Percentiles rank a stretch among this genome's conserved stretches.
Conservation (phyloP, 2,329 filamentous ascomycete species). For the Incumbomyces delicatus region DNA sequence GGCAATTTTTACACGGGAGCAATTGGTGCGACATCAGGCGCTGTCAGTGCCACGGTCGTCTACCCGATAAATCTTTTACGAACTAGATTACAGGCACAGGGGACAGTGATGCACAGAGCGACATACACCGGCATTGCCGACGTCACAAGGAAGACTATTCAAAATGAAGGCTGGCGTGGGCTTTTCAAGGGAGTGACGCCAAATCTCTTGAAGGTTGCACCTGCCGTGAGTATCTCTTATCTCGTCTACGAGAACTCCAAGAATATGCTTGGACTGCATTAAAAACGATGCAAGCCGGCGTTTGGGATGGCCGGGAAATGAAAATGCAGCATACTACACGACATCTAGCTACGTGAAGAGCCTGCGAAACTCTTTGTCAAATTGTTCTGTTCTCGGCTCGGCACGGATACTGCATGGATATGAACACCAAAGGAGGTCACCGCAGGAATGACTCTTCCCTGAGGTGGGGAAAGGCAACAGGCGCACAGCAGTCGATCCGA, state of each 20-base stretch:
- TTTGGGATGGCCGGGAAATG: no score
- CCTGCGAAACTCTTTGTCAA: no score
- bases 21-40: slow-evolving; percentile 84
- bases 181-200: slow-evolving; percentile 93
- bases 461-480: no score
- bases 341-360: no score
- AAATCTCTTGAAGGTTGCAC: slow-evolving; percentile 91
- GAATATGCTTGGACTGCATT: slow-evolving; percentile 49
- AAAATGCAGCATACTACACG: no score
- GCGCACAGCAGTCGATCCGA: no score
- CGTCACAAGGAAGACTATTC: slow-evolving; percentile 72
- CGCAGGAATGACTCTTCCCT: no score
- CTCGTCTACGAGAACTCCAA: slow-evolving; percentile 90
- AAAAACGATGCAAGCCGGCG: slow-evolving; percentile 11
- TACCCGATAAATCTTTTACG: slow-evolving; percentile 92
- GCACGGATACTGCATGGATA: no score
- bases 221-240: slow-evolving; percentile 90
- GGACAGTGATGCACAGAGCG: slow-evolving; percentile 78
- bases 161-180: slow-evolving; percentile 72
- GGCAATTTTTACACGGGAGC: slow-evolving; percentile 76
- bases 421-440: no score
- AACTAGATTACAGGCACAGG: slow-evolving; percentile 86
- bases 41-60: slow-evolving; percentile 83
- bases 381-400: no score
- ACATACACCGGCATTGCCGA: slow-evolving; percentile 89